Conservation (phyloP, 768 basidiomycete species). For the Saitozyma podzolica region DNA sequence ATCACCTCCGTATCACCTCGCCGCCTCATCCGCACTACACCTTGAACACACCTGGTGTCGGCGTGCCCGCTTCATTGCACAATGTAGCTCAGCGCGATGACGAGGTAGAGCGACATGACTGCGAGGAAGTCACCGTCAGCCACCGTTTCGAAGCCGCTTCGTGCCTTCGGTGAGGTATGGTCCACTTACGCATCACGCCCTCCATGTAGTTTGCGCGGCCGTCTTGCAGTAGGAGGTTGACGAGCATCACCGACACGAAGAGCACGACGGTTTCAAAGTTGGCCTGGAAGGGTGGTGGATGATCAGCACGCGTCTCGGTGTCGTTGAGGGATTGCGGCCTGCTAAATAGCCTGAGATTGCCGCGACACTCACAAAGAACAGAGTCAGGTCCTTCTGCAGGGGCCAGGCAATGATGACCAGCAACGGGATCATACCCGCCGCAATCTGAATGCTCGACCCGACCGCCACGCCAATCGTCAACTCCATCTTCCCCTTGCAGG, state of each 20-base stretch:
- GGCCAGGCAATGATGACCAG: slow-evolving; percentile 88
- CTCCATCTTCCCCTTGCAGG: slow-evolving; percentile 60
- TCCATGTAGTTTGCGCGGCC: slow-evolving; percentile 86
- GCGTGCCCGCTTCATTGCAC: slow-evolving; percentile 11
- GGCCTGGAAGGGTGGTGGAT: slow-evolving; percentile 19
- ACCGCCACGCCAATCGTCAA: slow-evolving; percentile 59
- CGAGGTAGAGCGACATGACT: slow-evolving; percentile 68
- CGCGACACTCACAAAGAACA: slow-evolving; percentile 75
- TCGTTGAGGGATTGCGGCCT: slow-evolving; percentile 5
- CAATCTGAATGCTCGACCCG: slow-evolving; percentile 59
- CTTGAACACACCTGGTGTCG: too few species aligned
- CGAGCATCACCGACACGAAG: slow-evolving; percentile 83
- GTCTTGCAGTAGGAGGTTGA: slow-evolving; percentile 69
- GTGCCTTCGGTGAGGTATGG: neutral
- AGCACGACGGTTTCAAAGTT: slow-evolving; percentile 69
- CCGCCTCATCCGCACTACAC: too few species aligned
- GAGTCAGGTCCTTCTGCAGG: slow-evolving; percentile 57
- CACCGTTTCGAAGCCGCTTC: neutral
- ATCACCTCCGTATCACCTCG: too few species aligned
- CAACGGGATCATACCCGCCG: slow-evolving; percentile 79
- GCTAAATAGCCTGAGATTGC: slow-evolving; percentile 2
- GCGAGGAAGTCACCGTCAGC: slow-evolving; percentile 11
- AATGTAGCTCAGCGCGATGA: slow-evolving; percentile 70
- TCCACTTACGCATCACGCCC: slow-evolving; percentile 65
- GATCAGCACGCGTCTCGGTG: slow-evolving; percentile 1